A percentile compares a stretch with the other conserved stretches of the same genome.
These are phyloP conservation scores for Plasmodium falciparum DNA, from an alignment of 169 alveolate species.

Conservation along the genomic window DNA sequence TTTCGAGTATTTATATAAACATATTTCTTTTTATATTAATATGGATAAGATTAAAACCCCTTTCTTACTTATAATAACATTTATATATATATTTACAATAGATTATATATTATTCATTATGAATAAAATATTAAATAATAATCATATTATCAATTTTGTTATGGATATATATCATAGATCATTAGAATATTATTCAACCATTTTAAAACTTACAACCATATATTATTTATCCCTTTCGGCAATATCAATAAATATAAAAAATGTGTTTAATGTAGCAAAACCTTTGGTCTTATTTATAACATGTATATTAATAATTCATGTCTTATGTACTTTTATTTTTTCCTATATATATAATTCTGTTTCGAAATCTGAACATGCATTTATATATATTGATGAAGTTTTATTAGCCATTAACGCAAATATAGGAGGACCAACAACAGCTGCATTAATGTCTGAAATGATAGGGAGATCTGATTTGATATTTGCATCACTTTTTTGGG, in stretches of 20 bases:
- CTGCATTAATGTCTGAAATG: conserved; percentile 58
- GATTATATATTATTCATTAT: not conserved
- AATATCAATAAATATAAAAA: conserved; percentile 30
- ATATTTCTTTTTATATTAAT: conserved; percentile 1
- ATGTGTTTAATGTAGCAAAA: conserved; percentile 7
- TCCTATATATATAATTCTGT: conserved; percentile 21
- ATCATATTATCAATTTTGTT: conserved; percentile 6
- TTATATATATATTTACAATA: conserved; percentile 14
- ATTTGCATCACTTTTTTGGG: conserved; percentile 51
- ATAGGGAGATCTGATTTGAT: conserved; percentile 35
- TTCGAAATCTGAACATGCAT: not conserved
- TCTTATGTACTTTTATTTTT: conserved; percentile 21
- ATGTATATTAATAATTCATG: conserved; percentile 31
- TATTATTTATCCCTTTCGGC: conserved; percentile 54
- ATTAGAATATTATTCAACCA: conserved; percentile 46
- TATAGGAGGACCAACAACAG: conserved; percentile 64
- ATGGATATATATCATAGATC: conserved; percentile 26
- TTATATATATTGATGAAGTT: conserved; percentile 35
- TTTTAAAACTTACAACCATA: conserved; percentile 37
- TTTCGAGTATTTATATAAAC: conserved; percentile 5
- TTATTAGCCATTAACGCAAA: conserved; percentile 69
- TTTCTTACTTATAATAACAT: conserved; percentile 18
- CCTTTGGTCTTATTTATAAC: conserved; percentile 13
- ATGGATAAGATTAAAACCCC: conserved; percentile 30
- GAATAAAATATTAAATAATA: not conserved